Evolutionary conservation across 1,284 basidiomycete genomes (phyloP).

Genomic region (Marasmius fiardii): DNA sequence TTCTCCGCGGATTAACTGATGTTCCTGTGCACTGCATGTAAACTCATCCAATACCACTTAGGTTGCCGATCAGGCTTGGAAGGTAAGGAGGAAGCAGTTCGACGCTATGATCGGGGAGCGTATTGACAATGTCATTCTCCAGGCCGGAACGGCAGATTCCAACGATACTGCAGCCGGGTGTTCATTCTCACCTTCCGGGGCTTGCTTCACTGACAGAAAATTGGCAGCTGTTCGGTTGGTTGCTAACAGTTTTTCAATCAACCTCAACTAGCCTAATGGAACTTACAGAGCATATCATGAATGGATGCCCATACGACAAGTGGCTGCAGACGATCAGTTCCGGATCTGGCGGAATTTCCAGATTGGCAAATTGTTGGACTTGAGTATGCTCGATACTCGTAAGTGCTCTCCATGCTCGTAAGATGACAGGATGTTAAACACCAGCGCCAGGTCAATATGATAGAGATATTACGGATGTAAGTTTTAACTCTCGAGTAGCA

Average conservation of each 20-base stretch:
- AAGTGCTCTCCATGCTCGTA: slow-evolving; percentile 12
- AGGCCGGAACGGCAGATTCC: slow-evolving; percentile 53
- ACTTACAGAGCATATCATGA: slow-evolving; percentile 54
- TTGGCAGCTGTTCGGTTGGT: slow-evolving; percentile 46
- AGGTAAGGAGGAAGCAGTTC: slow-evolving; percentile 26
- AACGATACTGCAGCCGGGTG: slow-evolving; percentile 58
- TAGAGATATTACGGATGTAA: slow-evolving; percentile 57
- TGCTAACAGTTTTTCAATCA: neutral
- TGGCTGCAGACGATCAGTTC: slow-evolving; percentile 56
- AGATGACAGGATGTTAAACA: neutral
- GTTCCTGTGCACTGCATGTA: neutral
- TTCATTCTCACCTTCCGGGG: slow-evolving; percentile 50
- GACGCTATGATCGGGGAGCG: too few species aligned
- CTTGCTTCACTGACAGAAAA: slow-evolving; percentile 64
- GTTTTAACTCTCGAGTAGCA: slow-evolving; percentile 12
- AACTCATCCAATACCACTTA: slow-evolving; percentile 18
- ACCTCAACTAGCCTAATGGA: neutral
- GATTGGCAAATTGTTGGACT: slow-evolving; percentile 56
- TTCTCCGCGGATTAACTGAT: neutral
- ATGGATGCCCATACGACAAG: slow-evolving; percentile 70
- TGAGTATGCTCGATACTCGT: slow-evolving; percentile 65
- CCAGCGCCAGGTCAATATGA: slow-evolving; percentile 50
- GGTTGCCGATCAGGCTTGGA: slow-evolving; percentile 64
- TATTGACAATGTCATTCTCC: neutral
- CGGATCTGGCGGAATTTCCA: slow-evolving; percentile 69